Percentiles rank a stretch among this genome's conserved stretches.
These are phyloP conservation scores for Xylariomycetidae sp. DNA, from an alignment of 2,329 filamentous ascomycete genomes.

Conservation along the genomic window DNA sequence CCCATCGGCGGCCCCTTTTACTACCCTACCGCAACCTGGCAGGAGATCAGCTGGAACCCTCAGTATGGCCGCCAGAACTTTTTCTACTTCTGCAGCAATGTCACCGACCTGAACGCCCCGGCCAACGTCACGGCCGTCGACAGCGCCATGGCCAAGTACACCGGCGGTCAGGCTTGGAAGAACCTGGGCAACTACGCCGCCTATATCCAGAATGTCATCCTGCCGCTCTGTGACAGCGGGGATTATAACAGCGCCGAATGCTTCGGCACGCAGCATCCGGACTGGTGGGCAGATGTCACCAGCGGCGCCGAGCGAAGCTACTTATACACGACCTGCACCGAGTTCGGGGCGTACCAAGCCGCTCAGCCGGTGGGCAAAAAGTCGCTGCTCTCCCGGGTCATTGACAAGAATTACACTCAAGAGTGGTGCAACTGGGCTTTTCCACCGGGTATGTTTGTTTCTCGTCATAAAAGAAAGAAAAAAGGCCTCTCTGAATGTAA, in stretches of 20 bases:
- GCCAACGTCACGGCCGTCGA: slow-evolving; percentile 40
- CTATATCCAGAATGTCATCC: slow-evolving; percentile 42
- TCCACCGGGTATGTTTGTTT: too few species aligned
- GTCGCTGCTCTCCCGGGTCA: slow-evolving; percentile 41
- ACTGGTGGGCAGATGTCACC: slow-evolving; percentile 38
- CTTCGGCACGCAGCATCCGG: slow-evolving; percentile 27
- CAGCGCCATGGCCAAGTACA: slow-evolving; percentile 41
- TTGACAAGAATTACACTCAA: slow-evolving; percentile 46
- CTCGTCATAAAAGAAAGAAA: too few species aligned
- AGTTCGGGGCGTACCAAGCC: slow-evolving; percentile 44
- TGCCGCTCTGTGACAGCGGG: slow-evolving; percentile 37
- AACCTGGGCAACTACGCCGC: slow-evolving; percentile 46
- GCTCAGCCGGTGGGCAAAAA: slow-evolving; percentile 38
- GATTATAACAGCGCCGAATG: slow-evolving; percentile 31
- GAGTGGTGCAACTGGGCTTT: slow-evolving; percentile 42
- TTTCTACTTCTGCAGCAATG: slow-evolving; percentile 47
- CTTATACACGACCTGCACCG: slow-evolving; percentile 44
- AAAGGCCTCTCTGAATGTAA: too few species aligned
- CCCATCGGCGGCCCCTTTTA: slow-evolving; percentile 30
- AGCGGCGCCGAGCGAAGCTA: slow-evolving; percentile 40
- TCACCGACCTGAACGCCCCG: slow-evolving; percentile 41
- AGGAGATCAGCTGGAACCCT: slow-evolving; percentile 46
- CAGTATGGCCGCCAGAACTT: slow-evolving; percentile 40
- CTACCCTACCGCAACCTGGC: slow-evolving; percentile 48
- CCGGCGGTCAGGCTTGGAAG: slow-evolving; percentile 43